Evolutionary conservation across 768 basidiomycete genomes (phyloP).

Genomic region (Gyrodon lividus): DNA sequence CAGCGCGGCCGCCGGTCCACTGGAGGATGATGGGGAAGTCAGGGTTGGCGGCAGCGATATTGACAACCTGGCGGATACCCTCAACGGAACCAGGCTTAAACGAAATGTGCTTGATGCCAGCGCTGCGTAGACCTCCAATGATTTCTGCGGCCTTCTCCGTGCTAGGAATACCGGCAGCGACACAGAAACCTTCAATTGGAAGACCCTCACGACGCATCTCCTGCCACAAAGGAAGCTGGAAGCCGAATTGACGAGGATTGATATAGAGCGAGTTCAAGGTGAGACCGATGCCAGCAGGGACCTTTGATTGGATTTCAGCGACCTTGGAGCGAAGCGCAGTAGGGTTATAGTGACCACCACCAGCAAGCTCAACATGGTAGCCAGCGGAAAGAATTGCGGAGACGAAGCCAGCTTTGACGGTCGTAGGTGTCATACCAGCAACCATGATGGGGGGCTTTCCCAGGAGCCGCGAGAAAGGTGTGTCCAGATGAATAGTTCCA

Average conservation of each 20-base stretch:
- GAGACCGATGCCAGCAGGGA: slow-evolving; percentile 87
- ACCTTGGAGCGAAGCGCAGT: slow-evolving; percentile 87
- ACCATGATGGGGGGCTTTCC: slow-evolving; percentile 99
- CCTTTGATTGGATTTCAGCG: slow-evolving; percentile 82
- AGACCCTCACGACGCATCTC: slow-evolving; percentile 95
- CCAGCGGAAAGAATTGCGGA: slow-evolving; percentile 90
- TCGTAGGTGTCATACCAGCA: slow-evolving; percentile 98
- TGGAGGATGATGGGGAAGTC: slow-evolving; percentile 97
- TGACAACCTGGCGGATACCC: slow-evolving; percentile 95
- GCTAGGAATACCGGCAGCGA: slow-evolving; percentile 95
- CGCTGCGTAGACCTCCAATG: slow-evolving; percentile 73
- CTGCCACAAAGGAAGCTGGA: slow-evolving; percentile 98
- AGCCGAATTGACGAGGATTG: slow-evolving; percentile 94
- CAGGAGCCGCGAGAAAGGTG: slow-evolving; percentile 92
- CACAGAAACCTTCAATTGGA: slow-evolving; percentile 98
- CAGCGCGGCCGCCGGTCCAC: slow-evolving; percentile 99
- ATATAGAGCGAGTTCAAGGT: slow-evolving; percentile 97
- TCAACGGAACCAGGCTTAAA: slow-evolving; percentile 99
- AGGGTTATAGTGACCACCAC: slow-evolving; percentile 95
- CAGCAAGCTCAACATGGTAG: slow-evolving; percentile 95
- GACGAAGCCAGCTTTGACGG: slow-evolving; percentile 94
- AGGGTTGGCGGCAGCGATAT: slow-evolving; percentile 90
- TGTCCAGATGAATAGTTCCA: slow-evolving; percentile 90
- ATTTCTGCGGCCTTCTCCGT: slow-evolving; percentile 98
- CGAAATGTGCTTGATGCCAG: slow-evolving; percentile 93